phyloP scores from a whole-genome alignment of 192 early-diverging fungal genomes.

The Coemansia sp. region DNA sequence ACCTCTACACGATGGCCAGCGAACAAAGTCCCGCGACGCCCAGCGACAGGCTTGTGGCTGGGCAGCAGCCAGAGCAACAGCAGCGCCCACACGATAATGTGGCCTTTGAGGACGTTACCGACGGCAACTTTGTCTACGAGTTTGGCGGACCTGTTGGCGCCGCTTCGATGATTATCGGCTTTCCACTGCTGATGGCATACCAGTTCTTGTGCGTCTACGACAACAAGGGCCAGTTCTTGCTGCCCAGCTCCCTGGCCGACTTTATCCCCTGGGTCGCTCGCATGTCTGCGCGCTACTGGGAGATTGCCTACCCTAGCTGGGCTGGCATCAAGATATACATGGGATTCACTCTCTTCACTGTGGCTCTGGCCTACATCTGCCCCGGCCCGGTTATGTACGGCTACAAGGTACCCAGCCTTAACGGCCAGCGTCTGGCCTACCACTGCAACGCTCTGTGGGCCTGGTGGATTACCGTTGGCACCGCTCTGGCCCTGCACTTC shows the following conservation, averaged over 20 bases:
- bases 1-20: not conserved
- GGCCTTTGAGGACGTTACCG: slow-evolving; percentile 60
- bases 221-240: slow-evolving; percentile 64
- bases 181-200: slow-evolving; percentile 77
- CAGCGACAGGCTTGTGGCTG: slow-evolving; percentile 2
- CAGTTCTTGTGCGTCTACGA: slow-evolving; percentile 73
- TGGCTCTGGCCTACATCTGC: slow-evolving; percentile 65
- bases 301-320: slow-evolving; percentile 62
- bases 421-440: slow-evolving; percentile 80
- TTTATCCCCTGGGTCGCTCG: slow-evolving; percentile 52
- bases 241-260: slow-evolving; percentile 52
- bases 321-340: slow-evolving; percentile 64
- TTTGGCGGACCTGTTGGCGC: slow-evolving; percentile 75
- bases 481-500: slow-evolving; percentile 67
- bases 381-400: slow-evolving; percentile 72
- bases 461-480: slow-evolving; percentile 60
- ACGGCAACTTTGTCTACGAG: slow-evolving; percentile 70
- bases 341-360: slow-evolving; percentile 63
- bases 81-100: slow-evolving; percentile 50
- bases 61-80: not conserved
- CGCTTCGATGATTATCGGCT: slow-evolving; percentile 72
- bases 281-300: slow-evolving; percentile 56
- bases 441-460: slow-evolving; percentile 83
- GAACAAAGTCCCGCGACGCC: not conserved
- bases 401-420: slow-evolving; percentile 69